Evolutionary conservation across 805 yeast species (phyloP).

Genomic region (Clavispora fructus): DNA sequence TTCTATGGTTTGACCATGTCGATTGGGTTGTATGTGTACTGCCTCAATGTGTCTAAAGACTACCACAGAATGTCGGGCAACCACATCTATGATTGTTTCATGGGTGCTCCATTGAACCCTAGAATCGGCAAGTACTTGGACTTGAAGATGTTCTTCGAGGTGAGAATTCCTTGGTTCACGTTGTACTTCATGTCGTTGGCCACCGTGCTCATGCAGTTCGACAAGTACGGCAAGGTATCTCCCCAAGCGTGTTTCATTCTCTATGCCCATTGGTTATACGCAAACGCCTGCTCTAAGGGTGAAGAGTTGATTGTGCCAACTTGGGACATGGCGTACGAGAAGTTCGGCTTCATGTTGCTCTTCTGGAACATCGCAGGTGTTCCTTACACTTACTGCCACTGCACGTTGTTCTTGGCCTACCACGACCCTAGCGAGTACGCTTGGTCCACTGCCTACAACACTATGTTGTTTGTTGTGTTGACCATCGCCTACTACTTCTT

Average conservation of each 20-base stretch:
- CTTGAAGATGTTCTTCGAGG: conserved; percentile 95
- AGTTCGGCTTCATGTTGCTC: conserved; percentile 97
- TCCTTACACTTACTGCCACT: conserved; percentile 95
- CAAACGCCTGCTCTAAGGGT: conserved; percentile 96
- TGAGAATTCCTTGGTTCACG: conserved; percentile 94
- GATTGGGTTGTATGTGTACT: conserved; percentile 62
- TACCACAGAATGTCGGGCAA: conserved; percentile 91
- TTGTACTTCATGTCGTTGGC: conserved; percentile 73
- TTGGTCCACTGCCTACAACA: conserved; percentile 61
- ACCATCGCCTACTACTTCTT: conserved; percentile 81
- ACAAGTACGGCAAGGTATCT: conserved; percentile 70
- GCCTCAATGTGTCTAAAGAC: conserved; percentile 61
- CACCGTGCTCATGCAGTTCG: conserved; percentile 73
- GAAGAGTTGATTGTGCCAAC: conserved; percentile 96
- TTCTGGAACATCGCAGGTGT: conserved; percentile 99
- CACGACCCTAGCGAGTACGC: conserved; percentile 81
- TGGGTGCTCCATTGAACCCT: conserved; percentile 98
- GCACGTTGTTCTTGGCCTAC: conserved; percentile 76
- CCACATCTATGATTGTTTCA: conserved; percentile 82
- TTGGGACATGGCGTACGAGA: conserved; percentile 99
- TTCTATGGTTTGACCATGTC: conserved; percentile 69
- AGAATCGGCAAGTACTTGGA: conserved; percentile 83
- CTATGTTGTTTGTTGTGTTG: conserved; percentile 50
- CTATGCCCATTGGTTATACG: conserved; percentile 89
- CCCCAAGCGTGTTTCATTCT: conserved; percentile 70